Conservation (phyloP, 345 rosid species). For the Acer saccharum region DNA sequence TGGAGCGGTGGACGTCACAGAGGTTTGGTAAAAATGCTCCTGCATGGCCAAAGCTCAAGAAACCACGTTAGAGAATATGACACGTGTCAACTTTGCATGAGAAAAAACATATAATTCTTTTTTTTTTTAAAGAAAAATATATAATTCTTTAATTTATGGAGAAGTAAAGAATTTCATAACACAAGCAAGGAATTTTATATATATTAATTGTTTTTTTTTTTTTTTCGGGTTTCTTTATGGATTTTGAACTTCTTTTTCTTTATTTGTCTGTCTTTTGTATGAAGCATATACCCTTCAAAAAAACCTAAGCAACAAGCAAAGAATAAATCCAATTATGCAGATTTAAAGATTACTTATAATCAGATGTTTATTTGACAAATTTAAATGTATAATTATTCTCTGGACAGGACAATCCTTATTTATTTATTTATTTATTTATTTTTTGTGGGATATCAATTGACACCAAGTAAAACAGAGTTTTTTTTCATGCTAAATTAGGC, state of each 20-base stretch:
- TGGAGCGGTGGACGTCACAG: conserved; percentile 56
- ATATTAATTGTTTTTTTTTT: too few relatives aligned
- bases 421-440: too few relatives aligned
- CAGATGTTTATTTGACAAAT: not conserved
- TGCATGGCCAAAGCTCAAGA: conserved; percentile 27
- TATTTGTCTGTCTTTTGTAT: not conserved
- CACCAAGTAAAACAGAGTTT: too few relatives aligned
- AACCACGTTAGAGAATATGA: not conserved
- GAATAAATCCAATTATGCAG: not conserved
- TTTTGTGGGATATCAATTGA: too few relatives aligned
- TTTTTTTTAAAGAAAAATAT: too few relatives aligned
- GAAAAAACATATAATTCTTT: not conserved
- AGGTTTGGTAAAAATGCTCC: conserved; percentile 92
- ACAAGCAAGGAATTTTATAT: too few relatives aligned
- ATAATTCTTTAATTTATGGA: conserved; percentile 28
- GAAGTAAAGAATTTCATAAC: conserved; percentile 11
- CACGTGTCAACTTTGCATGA: not conserved
- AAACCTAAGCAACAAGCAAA: not conserved
- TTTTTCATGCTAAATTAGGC: too few relatives aligned
- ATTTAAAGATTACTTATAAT: not conserved
- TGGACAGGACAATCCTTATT: too few relatives aligned
- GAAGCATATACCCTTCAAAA: not conserved
- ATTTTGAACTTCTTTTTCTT: not conserved
- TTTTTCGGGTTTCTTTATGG: not conserved
- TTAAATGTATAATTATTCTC: too few relatives aligned